Percentiles rank a stretch among this genome's conserved stretches.
These are phyloP conservation scores for Porpolomopsis calyptriformis DNA, from an alignment of 768 basidiomycete genomes.

Conservation along the genomic window DNA sequence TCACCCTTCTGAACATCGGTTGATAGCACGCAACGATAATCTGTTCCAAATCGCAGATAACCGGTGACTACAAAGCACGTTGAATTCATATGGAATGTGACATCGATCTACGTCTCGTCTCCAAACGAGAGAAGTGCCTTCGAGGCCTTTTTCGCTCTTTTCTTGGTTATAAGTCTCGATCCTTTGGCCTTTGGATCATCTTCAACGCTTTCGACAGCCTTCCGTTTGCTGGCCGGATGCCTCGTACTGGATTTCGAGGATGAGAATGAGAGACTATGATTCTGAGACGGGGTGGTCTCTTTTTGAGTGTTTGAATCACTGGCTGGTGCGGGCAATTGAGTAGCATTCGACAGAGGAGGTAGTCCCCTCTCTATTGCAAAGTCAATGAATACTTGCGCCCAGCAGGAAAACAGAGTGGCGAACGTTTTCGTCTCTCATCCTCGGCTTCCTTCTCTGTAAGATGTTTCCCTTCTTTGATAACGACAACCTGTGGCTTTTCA, in stretches of 20 bases:
- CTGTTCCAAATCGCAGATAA: too few relatives aligned
- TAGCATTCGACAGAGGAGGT: not conserved
- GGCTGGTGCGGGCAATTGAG: too few relatives aligned
- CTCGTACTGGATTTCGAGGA: not conserved
- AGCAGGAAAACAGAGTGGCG: not conserved
- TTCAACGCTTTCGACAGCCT: not conserved
- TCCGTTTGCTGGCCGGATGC: not conserved
- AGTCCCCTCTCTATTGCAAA: not conserved
- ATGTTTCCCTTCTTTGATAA: slow-evolving; percentile 82
- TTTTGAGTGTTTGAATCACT: not conserved
- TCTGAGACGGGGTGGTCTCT: not conserved
- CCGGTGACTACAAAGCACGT: not conserved
- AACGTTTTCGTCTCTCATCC: slow-evolving; percentile 52
- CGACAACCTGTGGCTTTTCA: slow-evolving; percentile 83
- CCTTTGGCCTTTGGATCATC: not conserved
- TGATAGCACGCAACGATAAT: too few relatives aligned
- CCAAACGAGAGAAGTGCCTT: slow-evolving; percentile 48
- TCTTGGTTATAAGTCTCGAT: slow-evolving; percentile 22
- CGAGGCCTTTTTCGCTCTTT: slow-evolving; percentile 45
- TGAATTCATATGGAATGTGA: too few relatives aligned
- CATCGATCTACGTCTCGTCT: slow-evolving; percentile 34
- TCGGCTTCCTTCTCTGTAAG: slow-evolving; percentile 68
- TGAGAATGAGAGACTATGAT: not conserved
- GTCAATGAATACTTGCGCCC: not conserved
- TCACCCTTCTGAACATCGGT: too few relatives aligned